A percentile compares a stretch with the other conserved stretches of the same genome.
Conservation (phyloP, 495 filamentous ascomycete species). For the Patellaria atrata region DNA sequence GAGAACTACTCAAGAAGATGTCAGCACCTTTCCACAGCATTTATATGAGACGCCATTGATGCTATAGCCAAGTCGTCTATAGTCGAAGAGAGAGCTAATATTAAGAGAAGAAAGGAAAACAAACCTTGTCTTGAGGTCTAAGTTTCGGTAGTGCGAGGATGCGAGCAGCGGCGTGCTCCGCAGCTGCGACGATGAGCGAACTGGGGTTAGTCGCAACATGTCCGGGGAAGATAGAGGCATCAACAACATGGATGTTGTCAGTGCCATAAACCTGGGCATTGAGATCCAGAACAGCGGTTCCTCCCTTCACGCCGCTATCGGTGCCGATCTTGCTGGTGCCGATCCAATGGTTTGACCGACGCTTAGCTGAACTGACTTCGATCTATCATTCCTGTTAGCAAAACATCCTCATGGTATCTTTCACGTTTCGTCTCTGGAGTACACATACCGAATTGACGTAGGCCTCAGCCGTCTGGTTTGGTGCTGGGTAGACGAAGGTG, state of each 20-base stretch:
- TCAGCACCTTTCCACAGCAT: conserved; percentile 4
- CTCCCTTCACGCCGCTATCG: conserved; percentile 49
- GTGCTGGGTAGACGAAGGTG: conserved; percentile 37
- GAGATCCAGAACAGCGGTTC: conserved; percentile 55
- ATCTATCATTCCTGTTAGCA: no score
- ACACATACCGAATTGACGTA: conserved; percentile 33
- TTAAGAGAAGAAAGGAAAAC: not conserved
- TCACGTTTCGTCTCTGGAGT: not conserved
- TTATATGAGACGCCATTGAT: no score
- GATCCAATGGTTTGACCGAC: conserved; percentile 59
- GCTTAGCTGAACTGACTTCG: conserved; percentile 29
- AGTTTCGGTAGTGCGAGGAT: conserved; percentile 33
- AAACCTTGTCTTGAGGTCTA: not conserved
- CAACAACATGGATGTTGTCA: conserved; percentile 52
- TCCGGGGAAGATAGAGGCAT: conserved; percentile 49
- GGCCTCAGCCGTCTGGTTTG: conserved; percentile 35
- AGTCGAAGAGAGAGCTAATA: not conserved
- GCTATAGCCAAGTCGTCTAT: no score
- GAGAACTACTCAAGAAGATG: conserved; percentile 12
- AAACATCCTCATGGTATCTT: conserved; percentile 20
- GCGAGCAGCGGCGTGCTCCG: conserved; percentile 40
- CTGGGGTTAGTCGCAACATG: conserved; percentile 43
- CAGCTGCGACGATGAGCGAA: conserved; percentile 42
- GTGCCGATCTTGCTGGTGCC: conserved; percentile 48
- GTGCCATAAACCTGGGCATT: conserved; percentile 59